Evolutionary conservation across 805 yeast genomes (phyloP).

Genomic region (Hemisphaericaspora nanyangensis): DNA sequence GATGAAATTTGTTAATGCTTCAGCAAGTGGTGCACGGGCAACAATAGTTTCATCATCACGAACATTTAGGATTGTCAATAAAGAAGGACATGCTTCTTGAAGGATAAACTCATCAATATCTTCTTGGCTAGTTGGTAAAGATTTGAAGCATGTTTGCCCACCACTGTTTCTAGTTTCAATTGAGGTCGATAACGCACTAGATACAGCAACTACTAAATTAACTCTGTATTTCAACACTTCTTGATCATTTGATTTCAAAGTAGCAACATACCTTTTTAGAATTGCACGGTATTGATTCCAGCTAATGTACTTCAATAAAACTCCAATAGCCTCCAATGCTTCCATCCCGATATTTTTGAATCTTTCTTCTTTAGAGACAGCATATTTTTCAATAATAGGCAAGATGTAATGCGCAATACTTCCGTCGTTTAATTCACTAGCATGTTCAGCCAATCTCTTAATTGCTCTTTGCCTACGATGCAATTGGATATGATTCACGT

Average conservation of each 20-base stretch:
- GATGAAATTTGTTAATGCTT: constrained; percentile 68
- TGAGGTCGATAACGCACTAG: constrained; percentile 46
- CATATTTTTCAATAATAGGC: constrained; percentile 83
- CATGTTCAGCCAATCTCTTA: constrained; percentile 52
- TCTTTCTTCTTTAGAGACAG: constrained; percentile 53
- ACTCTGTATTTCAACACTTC: constrained; percentile 56
- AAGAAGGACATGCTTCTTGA: constrained; percentile 55
- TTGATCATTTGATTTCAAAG: constrained; percentile 31
- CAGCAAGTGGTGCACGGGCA: constrained; percentile 73
- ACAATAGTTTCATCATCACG: constrained; percentile 79
- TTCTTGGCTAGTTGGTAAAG: constrained; percentile 22
- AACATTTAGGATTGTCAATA: constrained; percentile 54
- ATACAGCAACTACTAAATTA: constrained; percentile 52
- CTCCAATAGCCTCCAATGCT: constrained; percentile 58
- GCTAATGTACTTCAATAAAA: constrained; percentile 52
- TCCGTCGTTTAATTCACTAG: constrained; percentile 43
- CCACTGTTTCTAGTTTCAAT: constrained; percentile 13
- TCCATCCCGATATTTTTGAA: constrained; percentile 62
- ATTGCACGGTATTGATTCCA: constrained; percentile 83
- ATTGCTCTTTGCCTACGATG: constrained; percentile 86
- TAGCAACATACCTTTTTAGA: constrained; percentile 60
- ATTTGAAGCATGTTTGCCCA: constrained; percentile 13
- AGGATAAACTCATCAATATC: constrained; percentile 41
- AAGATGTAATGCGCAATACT: constrained; percentile 75
- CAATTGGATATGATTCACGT: constrained; percentile 77